Conservation (phyloP, 805 yeast genomes). For the Spathaspora girioi region DNA sequence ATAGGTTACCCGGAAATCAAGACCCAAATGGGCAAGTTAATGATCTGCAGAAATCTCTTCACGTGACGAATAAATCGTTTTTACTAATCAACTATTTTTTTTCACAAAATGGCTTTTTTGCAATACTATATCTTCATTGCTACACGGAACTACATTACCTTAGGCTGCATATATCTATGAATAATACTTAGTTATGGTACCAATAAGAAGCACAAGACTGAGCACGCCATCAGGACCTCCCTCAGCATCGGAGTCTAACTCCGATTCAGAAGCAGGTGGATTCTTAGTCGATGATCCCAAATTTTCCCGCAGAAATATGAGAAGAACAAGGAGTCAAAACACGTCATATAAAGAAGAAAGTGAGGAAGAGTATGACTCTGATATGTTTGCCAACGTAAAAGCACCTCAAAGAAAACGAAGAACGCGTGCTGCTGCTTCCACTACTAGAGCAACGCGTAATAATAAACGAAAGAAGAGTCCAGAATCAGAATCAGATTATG, state of each 20-base stretch:
- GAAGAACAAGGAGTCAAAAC: constrained; percentile 12
- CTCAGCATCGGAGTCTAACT: constrained; percentile 3
- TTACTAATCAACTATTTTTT: not conserved
- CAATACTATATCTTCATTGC: not conserved
- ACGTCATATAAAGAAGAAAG: constrained; percentile 22
- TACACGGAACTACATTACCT: not conserved
- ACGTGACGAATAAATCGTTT: not conserved
- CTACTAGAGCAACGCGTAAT: constrained; percentile 2
- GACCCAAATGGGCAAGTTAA: not conserved
- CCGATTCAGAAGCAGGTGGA: constrained; percentile 30
- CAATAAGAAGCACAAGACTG: not conserved
- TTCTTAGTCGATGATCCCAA: constrained; percentile 38
- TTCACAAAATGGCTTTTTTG: not conserved
- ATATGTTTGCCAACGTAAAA: constrained; percentile 7
- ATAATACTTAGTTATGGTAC: not conserved
- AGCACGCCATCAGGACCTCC: not conserved
- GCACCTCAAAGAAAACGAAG: constrained; percentile 8
- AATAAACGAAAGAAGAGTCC: constrained; percentile 3
- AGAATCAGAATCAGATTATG: constrained; percentile 11
- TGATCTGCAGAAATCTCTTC: not conserved
- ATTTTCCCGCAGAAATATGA: constrained; percentile 13
- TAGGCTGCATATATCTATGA: not conserved
- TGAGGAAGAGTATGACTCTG: constrained; percentile 16
- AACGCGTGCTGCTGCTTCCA: constrained; percentile 10
- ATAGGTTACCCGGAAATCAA: not conserved